phyloP scores from a whole-genome alignment of 2,329 filamentous ascomycete genomes.

The Neobulgaria alba region DNA sequence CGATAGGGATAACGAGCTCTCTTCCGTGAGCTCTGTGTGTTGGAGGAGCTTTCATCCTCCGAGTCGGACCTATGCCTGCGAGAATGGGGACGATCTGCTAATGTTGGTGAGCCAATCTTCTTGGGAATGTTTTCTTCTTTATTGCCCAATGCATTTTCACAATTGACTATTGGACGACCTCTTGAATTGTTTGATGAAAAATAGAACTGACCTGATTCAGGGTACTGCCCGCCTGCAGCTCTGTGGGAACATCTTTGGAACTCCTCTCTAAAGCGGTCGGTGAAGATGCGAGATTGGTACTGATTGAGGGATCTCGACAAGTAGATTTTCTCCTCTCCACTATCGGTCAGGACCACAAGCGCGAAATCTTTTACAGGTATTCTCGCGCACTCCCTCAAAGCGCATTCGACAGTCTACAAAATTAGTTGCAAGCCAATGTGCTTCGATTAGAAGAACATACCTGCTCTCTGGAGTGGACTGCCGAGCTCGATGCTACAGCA shows the following conservation, averaged over 20 bases:
- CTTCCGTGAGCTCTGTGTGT: slow-evolving; percentile 12
- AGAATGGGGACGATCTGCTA: slow-evolving; percentile 7
- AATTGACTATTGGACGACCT: slow-evolving; percentile 9
- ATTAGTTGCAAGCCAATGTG: slow-evolving; percentile 3
- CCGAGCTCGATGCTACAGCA: slow-evolving; percentile 1
- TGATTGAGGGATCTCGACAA: slow-evolving; percentile 16
- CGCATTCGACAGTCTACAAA: slow-evolving; percentile 18
- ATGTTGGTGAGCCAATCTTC: slow-evolving; percentile 14
- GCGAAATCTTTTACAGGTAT: slow-evolving; percentile 22
- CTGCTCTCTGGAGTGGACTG: slow-evolving; percentile 9
- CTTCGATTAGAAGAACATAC: slow-evolving; percentile 7
- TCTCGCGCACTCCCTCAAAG: slow-evolving; percentile 19
- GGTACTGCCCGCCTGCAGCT: slow-evolving; percentile 4
- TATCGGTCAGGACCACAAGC: slow-evolving; percentile 18
- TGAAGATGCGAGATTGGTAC: slow-evolving; percentile 17
- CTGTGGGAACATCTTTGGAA: slow-evolving; percentile 12
- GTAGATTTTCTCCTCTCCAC: slow-evolving; percentile 19
- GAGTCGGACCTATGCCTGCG: slow-evolving; percentile 17
- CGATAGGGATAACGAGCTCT: slow-evolving; percentile 15
- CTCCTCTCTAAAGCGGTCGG: slow-evolving; percentile 7
- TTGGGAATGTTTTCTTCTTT: slow-evolving; percentile 11
- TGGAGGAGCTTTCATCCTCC: slow-evolving; percentile 9
- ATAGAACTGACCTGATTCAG: not conserved
- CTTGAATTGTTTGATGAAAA: not conserved
- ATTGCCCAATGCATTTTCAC: slow-evolving; percentile 14